Percentiles rank a stretch among this genome's conserved stretches.
These are phyloP conservation scores for Pyrus pyrifolia DNA, from an alignment of 306 rosid genomes.

Conservation along the genomic window DNA sequence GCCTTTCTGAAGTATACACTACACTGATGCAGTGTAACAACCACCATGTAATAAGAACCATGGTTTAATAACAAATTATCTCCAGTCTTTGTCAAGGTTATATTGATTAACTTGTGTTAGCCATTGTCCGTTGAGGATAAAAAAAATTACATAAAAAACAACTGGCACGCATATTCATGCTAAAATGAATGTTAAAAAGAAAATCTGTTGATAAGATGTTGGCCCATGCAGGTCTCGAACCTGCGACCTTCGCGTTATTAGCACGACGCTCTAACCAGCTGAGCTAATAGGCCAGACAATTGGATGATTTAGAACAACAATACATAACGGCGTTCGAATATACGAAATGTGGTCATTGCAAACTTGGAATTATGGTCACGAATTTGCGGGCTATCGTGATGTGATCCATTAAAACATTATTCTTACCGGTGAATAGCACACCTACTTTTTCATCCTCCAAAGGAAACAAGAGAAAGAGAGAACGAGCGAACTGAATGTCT, in stretches of 20 bases:
- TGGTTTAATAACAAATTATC: background rate
- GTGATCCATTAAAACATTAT: too few relatives aligned
- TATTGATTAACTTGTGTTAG: background rate
- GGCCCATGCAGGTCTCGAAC: conserved; percentile 21
- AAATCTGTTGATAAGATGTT: fast-evolving
- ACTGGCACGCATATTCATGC: too few relatives aligned
- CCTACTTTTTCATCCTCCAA: too few relatives aligned
- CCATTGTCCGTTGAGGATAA: background rate
- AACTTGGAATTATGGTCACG: too few relatives aligned
- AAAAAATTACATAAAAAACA: too few relatives aligned
- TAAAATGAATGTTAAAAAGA: background rate
- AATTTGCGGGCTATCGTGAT: too few relatives aligned
- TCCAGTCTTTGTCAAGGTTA: background rate
- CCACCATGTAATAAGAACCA: background rate
- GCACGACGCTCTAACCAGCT: conserved; percentile 14
- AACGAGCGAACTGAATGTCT: too few relatives aligned
- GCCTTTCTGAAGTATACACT: background rate
- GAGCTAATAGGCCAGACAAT: conserved; percentile 2
- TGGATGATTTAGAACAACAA: fast-evolving
- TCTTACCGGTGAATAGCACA: too few relatives aligned
- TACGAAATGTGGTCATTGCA: too few relatives aligned
- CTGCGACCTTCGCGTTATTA: conserved; percentile 11
- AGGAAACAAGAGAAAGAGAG: too few relatives aligned
- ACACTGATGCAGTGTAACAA: background rate
- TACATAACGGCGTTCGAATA: background rate